Conservation (phyloP, 257 asterid genomes). For the Catharanthus roseus region DNA sequence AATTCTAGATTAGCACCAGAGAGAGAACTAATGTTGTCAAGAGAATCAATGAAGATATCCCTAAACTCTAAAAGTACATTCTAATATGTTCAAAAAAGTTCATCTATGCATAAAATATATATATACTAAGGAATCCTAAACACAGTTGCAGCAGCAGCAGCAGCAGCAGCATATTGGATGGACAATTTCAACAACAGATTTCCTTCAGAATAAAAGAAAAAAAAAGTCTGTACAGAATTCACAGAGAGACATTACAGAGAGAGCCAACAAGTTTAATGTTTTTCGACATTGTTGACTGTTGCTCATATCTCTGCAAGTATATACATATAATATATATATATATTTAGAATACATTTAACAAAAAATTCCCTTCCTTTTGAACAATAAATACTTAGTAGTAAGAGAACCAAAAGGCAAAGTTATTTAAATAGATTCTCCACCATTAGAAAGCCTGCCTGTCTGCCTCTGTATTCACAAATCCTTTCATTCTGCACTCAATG, state of each 20-base stretch:
- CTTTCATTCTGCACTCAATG: constrained; percentile 35
- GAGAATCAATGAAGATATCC: constrained; percentile 17
- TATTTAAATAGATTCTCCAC: constrained; percentile 12
- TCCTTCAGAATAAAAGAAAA: not conserved
- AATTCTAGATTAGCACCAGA: too few relatives aligned
- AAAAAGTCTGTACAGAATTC: constrained; percentile 50
- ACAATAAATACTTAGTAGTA: constrained; percentile 28
- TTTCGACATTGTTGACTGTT: constrained; percentile 26
- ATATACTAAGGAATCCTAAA: constrained; percentile 3
- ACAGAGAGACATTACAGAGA: constrained; percentile 31
- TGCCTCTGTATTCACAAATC: constrained; percentile 22
- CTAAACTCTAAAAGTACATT: constrained; percentile 1
- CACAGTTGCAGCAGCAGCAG: constrained; percentile 4
- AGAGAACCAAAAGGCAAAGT: constrained; percentile 18
- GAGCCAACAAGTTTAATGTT: constrained; percentile 28
- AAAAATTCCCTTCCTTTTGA: constrained; percentile 26
- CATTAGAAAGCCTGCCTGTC: not conserved
- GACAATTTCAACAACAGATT: constrained; percentile 16
- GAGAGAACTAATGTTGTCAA: not conserved
- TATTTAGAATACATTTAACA: constrained; percentile 42
- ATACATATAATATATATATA: constrained; percentile 76
- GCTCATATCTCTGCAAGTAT: constrained; percentile 43
- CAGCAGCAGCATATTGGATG: too few relatives aligned
- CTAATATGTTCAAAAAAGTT: not conserved
- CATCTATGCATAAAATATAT: not conserved